Evolutionary conservation across 345 rosid species (phyloP).

Genomic region (Citropsis articulata): DNA sequence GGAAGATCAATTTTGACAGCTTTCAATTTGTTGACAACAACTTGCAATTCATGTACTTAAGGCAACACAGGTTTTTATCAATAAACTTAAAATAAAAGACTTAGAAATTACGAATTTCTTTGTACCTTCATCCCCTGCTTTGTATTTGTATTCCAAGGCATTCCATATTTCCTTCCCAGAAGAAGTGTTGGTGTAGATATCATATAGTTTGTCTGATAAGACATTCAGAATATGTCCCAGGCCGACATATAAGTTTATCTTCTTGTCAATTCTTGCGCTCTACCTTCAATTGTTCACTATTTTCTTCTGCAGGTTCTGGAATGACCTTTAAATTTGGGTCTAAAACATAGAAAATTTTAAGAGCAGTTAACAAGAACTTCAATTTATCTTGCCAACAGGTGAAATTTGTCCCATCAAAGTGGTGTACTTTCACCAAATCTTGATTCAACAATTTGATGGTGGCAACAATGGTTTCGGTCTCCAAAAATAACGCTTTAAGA

Average conservation of each 20-base stretch:
- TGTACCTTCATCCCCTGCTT: neutral
- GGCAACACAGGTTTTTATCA: neutral
- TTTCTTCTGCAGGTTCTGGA: neutral
- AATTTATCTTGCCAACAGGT: no score
- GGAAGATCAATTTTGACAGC: neutral
- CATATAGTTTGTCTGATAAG: neutral
- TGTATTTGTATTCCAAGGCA: neutral
- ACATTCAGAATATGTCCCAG: neutral
- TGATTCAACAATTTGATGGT: no score
- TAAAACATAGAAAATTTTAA: neutral
- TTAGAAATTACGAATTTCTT: neutral
- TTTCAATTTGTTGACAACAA: neutral
- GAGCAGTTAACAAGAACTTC: neutral
- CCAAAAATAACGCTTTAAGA: no score
- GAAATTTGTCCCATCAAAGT: no score
- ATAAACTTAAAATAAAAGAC: neutral
- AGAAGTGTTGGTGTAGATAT: neutral
- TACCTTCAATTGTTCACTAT: neutral
- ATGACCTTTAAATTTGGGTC: neutral
- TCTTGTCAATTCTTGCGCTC: neutral
- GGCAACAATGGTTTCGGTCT: no score
- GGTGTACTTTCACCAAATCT: no score
- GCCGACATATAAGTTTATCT: neutral
- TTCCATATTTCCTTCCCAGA: neutral
- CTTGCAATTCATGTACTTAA: neutral